phyloP scores from a whole-genome alignment of 139 green algal species.

The Astrephomene gubernaculifera region DNA sequence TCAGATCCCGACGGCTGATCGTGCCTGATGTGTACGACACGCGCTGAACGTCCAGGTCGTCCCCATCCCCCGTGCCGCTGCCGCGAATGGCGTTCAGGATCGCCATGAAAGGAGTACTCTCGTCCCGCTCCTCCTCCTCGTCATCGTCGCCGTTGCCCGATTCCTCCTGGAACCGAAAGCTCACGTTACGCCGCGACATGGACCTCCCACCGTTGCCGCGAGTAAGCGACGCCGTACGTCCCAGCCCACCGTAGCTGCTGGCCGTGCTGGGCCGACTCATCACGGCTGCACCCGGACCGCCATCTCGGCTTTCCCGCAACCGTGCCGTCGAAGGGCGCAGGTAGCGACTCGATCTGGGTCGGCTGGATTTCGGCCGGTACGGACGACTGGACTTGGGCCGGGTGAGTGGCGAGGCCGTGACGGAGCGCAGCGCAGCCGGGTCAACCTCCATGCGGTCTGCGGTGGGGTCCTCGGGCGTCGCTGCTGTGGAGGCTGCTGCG shows the following conservation, averaged over 20 bases:
- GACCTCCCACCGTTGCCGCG: background rate
- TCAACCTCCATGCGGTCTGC: slow-evolving; percentile 7
- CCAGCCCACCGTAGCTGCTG: slow-evolving; percentile 15
- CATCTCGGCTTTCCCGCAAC: background rate
- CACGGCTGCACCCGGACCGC: background rate
- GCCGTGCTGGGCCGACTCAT: slow-evolving; percentile 30
- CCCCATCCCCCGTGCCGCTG: slow-evolving; percentile 23
- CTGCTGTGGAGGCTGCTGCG: background rate
- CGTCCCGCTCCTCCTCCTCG: background rate
- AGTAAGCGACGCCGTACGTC: background rate
- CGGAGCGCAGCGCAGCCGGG: background rate
- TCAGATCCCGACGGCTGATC: background rate
- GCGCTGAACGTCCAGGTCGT: background rate
- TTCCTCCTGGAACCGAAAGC: slow-evolving; percentile 34
- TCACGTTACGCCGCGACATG: slow-evolving; percentile 22
- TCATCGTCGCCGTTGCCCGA: background rate
- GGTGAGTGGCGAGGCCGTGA: background rate
- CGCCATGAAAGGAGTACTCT: slow-evolving; percentile 20
- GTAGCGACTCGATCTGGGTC: slow-evolving; percentile 18
- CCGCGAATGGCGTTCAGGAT: slow-evolving; percentile 39
- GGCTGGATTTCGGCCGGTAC: background rate
- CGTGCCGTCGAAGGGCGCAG: slow-evolving; percentile 17
- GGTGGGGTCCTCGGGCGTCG: slow-evolving; percentile 26
- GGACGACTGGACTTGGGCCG: background rate
- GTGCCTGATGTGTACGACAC: too few relatives aligned